Evolutionary conservation across 805 yeast genomes (phyloP), one percentile per base, ranked within the genome.

Genomic region (Danielozyma ontarioensis): DNA sequence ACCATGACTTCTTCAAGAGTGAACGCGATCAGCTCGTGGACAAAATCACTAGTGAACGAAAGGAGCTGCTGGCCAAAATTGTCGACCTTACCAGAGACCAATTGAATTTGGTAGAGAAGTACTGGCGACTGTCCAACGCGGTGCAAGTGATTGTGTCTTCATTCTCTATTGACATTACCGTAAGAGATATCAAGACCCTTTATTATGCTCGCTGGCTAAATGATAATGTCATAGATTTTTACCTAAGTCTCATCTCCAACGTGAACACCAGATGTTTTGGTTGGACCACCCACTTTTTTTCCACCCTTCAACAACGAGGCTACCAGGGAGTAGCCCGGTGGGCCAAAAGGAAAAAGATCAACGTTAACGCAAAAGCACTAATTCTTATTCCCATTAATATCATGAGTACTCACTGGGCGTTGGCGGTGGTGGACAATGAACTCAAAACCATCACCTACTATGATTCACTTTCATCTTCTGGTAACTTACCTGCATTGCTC

Each of bases 201-300:
- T 59, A 70, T 6, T 83, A 81, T 34, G 68, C 81, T 4, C 60
- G 70, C 25, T 93, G 98, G 98, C 69, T 93, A 19, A 93, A 93
- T 53, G 98, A 93, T 57, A 84, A 80, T 28, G 72, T 93, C 4
- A 89, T 93, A 37, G 97, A 93, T 51, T 81, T 79, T 46, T 90
- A 82, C 53, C 64, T 89, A 48, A 65, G 68, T 28, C 46, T 81
- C 44, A 59, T 80, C 5, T 64, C 75, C 3, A 68, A 68, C 4
- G 4, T 3, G 34, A 34, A 48, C 3, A 39, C 71, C 2, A 53
- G 59, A 17, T 63, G 76, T 1, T 86, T 78, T 48, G 78, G 81
- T 2, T 93, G 90, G 66, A 83, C 93, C 4, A 87, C 97, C 0
- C 95, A 84, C 59, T 93, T 93, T 52, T 89, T 74, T 57, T 70